A percentile compares a stretch with the other conserved stretches of the same genome.
Conservation (phyloP, 129 eudicot species). For the Helianthus tuberosus region DNA sequence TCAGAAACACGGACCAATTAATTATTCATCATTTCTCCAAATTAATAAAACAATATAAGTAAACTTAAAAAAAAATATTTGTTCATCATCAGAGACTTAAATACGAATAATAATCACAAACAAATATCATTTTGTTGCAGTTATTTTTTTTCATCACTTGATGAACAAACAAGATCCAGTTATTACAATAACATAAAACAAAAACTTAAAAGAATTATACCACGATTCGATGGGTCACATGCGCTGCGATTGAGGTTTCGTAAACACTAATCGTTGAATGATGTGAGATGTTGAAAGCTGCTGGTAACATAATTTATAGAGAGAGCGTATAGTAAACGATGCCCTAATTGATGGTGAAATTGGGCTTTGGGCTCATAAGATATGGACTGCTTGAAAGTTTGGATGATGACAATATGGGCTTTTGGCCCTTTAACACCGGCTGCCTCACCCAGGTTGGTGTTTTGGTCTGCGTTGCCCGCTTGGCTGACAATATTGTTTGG, state of each 20-base stretch:
- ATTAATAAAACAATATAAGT: background rate
- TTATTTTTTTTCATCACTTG: constrained; percentile 40
- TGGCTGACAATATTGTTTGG: too few species aligned
- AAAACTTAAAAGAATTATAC: background rate
- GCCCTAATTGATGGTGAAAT: constrained; percentile 14
- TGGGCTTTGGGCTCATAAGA: background rate
- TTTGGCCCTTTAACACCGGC: background rate
- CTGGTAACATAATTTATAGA: constrained; percentile 9
- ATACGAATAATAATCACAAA: constrained; percentile 40
- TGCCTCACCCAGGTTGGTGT: too few species aligned
- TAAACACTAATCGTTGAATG: constrained; percentile 1
- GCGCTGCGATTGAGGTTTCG: background rate
- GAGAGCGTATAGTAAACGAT: background rate
- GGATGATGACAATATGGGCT: constrained; percentile 10
- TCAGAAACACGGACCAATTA: constrained; percentile 60
- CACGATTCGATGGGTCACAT: background rate
- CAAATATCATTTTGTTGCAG: constrained; percentile 43
- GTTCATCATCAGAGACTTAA: constrained; percentile 44
- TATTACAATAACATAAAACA: too few species aligned
- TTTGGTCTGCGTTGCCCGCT: too few species aligned
- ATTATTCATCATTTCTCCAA: constrained; percentile 37
- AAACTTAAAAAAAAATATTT: background rate
- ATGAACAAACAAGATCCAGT: background rate
- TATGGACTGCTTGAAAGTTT: background rate
- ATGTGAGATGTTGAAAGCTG: background rate